These are phyloP conservation scores for Ganoderma resinaceum DNA, from an alignment of 1,284 basidiomycete genomes.

Conservation along the genomic window DNA sequence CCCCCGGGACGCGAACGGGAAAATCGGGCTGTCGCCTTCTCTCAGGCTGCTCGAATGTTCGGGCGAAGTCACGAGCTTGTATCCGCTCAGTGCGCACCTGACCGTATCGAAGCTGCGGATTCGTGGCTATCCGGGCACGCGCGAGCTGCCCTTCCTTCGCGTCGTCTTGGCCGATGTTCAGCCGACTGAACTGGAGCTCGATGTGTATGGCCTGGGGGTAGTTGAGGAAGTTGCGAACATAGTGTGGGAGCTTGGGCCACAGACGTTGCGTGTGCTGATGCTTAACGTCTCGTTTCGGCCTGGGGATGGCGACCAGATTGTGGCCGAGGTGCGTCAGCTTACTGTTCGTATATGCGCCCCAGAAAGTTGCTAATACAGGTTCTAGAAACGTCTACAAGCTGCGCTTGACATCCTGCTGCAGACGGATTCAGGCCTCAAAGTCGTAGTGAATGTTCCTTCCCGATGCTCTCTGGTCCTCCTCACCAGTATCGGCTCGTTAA, in stretches of 20 bases:
- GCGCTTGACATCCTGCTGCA: neutral
- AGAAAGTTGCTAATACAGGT: neutral
- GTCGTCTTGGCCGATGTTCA: neutral
- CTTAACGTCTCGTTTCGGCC: neutral
- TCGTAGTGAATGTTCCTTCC: neutral
- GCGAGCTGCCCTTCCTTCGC: neutral
- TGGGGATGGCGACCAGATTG: neutral
- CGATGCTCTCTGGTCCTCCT: too few relatives aligned
- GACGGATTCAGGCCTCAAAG: neutral
- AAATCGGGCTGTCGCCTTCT: neutral
- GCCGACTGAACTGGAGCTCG: neutral
- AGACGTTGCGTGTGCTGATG: neutral
- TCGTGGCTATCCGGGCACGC: neutral
- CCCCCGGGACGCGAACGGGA: neutral
- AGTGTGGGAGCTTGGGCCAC: neutral
- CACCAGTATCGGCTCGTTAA: too few relatives aligned
- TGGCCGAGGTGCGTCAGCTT: neutral
- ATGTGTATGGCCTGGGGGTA: neutral
- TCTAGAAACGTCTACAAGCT: neutral
- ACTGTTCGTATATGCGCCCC: neutral
- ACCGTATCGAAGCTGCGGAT: neutral
- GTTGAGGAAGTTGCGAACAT: neutral
- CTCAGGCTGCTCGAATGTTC: neutral
- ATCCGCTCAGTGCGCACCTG: neutral
- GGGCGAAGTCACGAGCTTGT: neutral